Evolutionary conservation across 2,329 filamentous ascomycete genomes (phyloP).

Genomic region (Cercospora zeina): DNA sequence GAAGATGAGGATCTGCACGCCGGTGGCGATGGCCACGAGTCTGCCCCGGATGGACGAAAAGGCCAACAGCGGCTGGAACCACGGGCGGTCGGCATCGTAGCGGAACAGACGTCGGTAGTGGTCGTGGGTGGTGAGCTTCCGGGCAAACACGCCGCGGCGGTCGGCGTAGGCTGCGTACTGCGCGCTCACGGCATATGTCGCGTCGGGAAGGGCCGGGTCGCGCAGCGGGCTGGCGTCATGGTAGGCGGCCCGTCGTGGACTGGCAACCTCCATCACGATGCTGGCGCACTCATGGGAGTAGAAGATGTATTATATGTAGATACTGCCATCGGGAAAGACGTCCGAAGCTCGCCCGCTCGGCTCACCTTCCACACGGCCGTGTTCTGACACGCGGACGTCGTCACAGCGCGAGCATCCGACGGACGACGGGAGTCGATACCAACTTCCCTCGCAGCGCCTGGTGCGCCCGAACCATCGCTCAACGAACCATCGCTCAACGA

Average conservation of each 20-base stretch:
- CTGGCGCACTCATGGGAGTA: no score
- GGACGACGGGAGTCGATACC: background rate
- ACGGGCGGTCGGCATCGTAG: constrained; percentile 19
- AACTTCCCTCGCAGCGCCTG: background rate
- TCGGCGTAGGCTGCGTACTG: constrained; percentile 28
- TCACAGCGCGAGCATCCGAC: constrained; percentile 3
- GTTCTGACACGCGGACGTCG: constrained; percentile 1
- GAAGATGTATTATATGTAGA: no score
- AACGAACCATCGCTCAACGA: no score
- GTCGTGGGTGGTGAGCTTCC: constrained; percentile 16
- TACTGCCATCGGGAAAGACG: background rate
- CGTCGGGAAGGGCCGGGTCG: background rate
- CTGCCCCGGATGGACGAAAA: constrained; percentile 25
- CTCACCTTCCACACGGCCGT: background rate
- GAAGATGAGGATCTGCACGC: constrained; percentile 29
- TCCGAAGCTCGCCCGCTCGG: background rate
- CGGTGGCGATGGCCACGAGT: constrained; percentile 30
- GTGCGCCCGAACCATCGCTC: background rate
- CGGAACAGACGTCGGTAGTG: constrained; percentile 18
- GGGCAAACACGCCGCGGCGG: constrained; percentile 23
- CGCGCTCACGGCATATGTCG: constrained; percentile 27
- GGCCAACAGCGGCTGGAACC: constrained; percentile 26
- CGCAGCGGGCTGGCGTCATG: constrained; percentile 7
- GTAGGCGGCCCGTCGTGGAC: constrained; percentile 17
- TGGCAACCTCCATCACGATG: constrained; percentile 22